These are phyloP conservation scores for Acanthamoeba rhysodes DNA, from an alignment of 208 protist genomes.

Conservation along the genomic window DNA sequence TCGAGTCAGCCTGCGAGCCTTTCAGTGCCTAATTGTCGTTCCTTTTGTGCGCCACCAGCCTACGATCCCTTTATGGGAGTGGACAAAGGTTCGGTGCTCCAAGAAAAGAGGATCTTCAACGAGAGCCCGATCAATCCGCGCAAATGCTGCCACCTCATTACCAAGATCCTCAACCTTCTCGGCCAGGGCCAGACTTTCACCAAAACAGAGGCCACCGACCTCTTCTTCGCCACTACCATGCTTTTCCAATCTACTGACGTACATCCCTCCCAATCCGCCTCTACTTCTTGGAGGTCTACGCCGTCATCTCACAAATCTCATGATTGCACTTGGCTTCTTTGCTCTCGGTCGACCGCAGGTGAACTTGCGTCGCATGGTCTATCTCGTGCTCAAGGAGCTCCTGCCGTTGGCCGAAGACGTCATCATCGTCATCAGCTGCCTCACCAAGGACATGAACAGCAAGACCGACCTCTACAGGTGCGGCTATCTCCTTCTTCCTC, in stretches of 20 bases:
- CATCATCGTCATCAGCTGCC: constrained; percentile 98
- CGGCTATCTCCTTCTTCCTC: no score
- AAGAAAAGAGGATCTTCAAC: constrained; percentile 97
- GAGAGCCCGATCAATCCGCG: constrained; percentile 93
- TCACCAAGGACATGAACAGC: constrained; percentile 98
- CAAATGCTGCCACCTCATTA: constrained; percentile 94
- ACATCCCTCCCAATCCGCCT: not conserved
- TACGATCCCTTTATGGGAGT: constrained; percentile 93
- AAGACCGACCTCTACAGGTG: constrained; percentile 93
- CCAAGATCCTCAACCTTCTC: constrained; percentile 97
- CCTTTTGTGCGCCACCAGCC: not conserved
- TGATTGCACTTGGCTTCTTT: not conserved
- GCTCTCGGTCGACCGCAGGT: constrained; percentile 78
- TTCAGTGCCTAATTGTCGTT: not conserved
- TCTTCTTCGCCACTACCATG: constrained; percentile 99
- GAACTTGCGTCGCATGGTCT: constrained; percentile 97
- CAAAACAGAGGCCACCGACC: constrained; percentile 96
- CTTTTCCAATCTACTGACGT: constrained; percentile 97
- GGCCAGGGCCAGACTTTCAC: constrained; percentile 95
- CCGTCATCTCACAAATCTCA: not conserved
- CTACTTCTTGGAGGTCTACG: not conserved
- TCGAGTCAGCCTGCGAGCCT: not conserved
- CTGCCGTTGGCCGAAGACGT: constrained; percentile 95
- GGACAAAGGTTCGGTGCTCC: constrained; percentile 96
- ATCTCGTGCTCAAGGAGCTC: constrained; percentile 99